Evolutionary conservation across 371 early-diverging fungal species (phyloP).

Genomic region (Rhizopus stolonifer): DNA sequence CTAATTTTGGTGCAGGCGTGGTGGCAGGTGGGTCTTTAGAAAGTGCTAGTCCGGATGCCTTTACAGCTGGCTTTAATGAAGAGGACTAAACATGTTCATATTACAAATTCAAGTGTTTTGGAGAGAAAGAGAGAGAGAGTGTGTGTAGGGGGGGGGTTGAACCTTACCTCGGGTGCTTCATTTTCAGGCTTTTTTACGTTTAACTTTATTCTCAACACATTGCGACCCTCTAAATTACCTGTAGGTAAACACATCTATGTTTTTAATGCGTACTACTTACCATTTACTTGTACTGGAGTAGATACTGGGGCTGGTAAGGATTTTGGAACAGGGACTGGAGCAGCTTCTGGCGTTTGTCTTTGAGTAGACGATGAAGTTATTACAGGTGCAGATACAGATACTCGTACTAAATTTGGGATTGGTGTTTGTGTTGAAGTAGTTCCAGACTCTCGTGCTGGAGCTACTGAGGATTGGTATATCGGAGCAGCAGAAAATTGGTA

Average conservation of each 20-base stretch:
- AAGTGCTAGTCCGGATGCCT: slow-evolving; percentile 7
- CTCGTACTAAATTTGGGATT: background rate
- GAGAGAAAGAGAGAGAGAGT: background rate
- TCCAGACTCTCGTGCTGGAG: too few relatives aligned
- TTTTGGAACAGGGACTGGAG: too few relatives aligned
- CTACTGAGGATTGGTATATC: too few relatives aligned
- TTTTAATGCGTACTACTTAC: background rate
- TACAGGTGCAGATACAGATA: too few relatives aligned
- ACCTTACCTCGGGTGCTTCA: background rate
- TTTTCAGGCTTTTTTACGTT: slow-evolving; percentile 3
- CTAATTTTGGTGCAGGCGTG: background rate
- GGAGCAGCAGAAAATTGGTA: too few relatives aligned
- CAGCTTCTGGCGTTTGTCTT: too few relatives aligned
- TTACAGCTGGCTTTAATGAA: background rate
- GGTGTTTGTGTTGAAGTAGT: too few relatives aligned
- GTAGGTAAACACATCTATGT: background rate
- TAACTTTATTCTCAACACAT: slow-evolving; percentile 1
- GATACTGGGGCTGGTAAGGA: background rate
- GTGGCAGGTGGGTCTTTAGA: slow-evolving; percentile 5
- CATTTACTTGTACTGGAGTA: background rate
- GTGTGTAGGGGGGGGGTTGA: background rate
- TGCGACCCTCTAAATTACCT: background rate
- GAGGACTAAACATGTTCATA: too few relatives aligned
- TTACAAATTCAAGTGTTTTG: too few relatives aligned
- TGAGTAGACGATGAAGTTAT: too few relatives aligned